These are phyloP conservation scores for Crithidia thermophila DNA, from an alignment of 208 protist species.

Conservation along the genomic window DNA sequence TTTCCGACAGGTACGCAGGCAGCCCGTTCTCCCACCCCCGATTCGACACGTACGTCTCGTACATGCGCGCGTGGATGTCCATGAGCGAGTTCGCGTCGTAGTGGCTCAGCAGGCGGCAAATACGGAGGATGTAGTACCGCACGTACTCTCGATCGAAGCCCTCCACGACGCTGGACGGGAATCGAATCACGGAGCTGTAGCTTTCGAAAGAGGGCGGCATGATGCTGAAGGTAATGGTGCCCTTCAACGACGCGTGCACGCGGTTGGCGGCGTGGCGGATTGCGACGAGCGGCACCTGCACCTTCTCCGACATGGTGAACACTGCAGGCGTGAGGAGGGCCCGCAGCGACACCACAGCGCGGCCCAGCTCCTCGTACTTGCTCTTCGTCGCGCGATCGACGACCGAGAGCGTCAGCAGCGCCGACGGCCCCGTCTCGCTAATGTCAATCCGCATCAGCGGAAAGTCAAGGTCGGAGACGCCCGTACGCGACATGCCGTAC, in stretches of 20 bases:
- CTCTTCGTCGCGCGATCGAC: constrained; percentile 30
- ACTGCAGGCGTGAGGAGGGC: constrained; percentile 74
- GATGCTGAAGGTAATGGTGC: constrained; percentile 68
- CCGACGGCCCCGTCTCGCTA: constrained; percentile 21
- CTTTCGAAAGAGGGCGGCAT: constrained; percentile 61
- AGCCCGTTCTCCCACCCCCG: constrained; percentile 47
- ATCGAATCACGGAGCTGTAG: constrained; percentile 49
- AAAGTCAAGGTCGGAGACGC: constrained; percentile 38
- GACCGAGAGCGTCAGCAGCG: constrained; percentile 44
- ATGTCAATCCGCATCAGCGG: constrained; percentile 64
- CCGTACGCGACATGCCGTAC: constrained; percentile 37
- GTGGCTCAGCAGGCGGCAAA: constrained; percentile 53
- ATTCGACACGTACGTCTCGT: constrained; percentile 61
- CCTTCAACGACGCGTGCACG: constrained; percentile 49
- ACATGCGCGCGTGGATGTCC: constrained; percentile 61
- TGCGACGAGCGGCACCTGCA: constrained; percentile 74
- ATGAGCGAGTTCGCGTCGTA: constrained; percentile 76
- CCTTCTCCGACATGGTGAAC: constrained; percentile 65
- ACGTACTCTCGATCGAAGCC: constrained; percentile 62
- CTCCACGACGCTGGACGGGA: constrained; percentile 31
- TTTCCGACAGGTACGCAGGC: constrained; percentile 43
- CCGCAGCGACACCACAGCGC: constrained; percentile 59
- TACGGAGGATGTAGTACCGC: constrained; percentile 71
- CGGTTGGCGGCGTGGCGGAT: constrained; percentile 43
- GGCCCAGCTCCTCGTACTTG: constrained; percentile 41